A percentile compares a stretch with the other conserved stretches of the same genome.
Conservation (phyloP, 2,329 filamentous ascomycete species). For the Nigrospora sphaerica region DNA sequence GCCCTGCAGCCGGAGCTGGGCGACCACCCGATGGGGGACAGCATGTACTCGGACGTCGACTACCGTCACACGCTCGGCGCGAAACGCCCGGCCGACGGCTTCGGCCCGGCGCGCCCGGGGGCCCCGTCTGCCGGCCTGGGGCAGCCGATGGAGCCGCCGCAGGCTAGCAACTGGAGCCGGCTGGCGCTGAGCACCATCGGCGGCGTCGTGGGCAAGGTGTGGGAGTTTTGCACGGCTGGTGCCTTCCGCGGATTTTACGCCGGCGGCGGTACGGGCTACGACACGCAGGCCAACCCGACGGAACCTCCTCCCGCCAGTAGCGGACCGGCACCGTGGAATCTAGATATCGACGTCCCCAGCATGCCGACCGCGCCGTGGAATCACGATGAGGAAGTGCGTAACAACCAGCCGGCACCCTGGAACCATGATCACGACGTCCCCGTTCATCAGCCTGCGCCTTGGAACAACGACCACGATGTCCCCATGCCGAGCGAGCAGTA, state of each 20-base stretch:
- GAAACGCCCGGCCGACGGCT: constrained; percentile 29
- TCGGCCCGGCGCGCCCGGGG: constrained; percentile 24
- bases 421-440: constrained; percentile 21
- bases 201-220: constrained; percentile 68
- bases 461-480: constrained; percentile 18
- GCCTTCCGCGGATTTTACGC: constrained; percentile 82
- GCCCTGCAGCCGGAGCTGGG: constrained; percentile 19
- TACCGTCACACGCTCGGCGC: constrained; percentile 47
- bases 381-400: too few relatives aligned
- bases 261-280: constrained; percentile 70
- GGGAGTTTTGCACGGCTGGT: constrained; percentile 71
- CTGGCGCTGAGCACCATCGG: constrained; percentile 57
- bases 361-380: not conserved
- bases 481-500: constrained; percentile 18
- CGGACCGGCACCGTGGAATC: not conserved
- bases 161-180: constrained; percentile 42
- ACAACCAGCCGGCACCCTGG: too few relatives aligned
- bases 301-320: not conserved
- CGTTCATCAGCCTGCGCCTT: constrained; percentile 1
- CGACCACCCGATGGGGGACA: constrained; percentile 32
- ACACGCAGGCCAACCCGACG: constrained; percentile 30
- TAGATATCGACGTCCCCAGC: too few relatives aligned
- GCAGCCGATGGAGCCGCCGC: constrained; percentile 11
- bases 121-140: constrained; percentile 15
- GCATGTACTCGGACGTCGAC: constrained; percentile 49